Evolutionary conservation across 2,329 filamentous ascomycete genomes (phyloP).

Genomic region (Pleurostoma richardsiae): DNA sequence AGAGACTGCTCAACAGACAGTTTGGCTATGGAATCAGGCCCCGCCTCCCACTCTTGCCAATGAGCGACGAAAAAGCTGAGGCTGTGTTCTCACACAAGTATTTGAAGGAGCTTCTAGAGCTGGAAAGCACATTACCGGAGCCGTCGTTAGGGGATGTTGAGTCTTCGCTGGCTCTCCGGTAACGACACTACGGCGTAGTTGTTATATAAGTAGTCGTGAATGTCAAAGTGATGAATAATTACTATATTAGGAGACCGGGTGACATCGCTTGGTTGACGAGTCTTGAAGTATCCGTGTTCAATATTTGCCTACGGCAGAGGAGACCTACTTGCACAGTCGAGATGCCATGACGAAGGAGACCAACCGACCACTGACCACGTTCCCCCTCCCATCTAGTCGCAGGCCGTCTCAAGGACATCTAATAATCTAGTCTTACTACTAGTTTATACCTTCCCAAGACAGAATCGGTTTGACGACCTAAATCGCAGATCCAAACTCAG

Average conservation of each 20-base stretch:
- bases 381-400: not conserved
- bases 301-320: too few species aligned
- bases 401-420: too few species aligned
- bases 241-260: too few species aligned
- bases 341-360: conserved; percentile 2
- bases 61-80: conserved; percentile 10
- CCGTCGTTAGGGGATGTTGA: not conserved
- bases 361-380: not conserved
- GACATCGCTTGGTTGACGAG: too few species aligned
- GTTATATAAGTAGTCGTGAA: too few species aligned
- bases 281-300: too few species aligned
- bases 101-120: not conserved
- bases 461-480: too few species aligned
- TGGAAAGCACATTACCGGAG: not conserved
- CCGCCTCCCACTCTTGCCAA: conserved; percentile 12
- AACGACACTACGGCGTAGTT: not conserved
- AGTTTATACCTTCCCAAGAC: too few species aligned
- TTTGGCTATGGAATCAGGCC: conserved; percentile 13
- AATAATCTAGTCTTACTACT: too few species aligned
- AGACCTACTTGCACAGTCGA: too few species aligned
- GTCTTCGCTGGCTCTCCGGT: not conserved
- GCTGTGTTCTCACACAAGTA: conserved; percentile 5
- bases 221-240: too few species aligned
- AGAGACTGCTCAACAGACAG: conserved; percentile 11
- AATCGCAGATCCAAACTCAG: too few species aligned